phyloP scores from a whole-genome alignment of 306 rosid genomes.

The Medicago arabica region DNA sequence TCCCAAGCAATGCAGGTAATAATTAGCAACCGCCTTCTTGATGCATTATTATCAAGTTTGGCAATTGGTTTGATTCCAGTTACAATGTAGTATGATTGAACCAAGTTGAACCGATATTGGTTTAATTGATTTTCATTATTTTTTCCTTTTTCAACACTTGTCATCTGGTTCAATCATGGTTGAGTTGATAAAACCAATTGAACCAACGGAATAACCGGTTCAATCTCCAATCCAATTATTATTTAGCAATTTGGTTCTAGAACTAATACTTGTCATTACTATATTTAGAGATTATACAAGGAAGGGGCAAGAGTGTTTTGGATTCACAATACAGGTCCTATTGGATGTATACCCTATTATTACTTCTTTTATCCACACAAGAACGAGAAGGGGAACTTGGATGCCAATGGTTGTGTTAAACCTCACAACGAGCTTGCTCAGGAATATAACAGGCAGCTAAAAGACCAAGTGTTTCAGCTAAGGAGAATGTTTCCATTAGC shows the following conservation, averaged over 20 bases:
- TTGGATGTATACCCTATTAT: conserved; percentile 78
- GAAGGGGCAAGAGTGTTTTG: conserved; percentile 82
- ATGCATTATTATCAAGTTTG: neutral
- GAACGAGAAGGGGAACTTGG: conserved; percentile 51
- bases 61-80: neutral
- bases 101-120: neutral
- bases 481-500: conserved; percentile 60
- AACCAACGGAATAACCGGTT: neutral
- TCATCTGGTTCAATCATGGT: neutral
- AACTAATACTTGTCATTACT: conserved; percentile 26
- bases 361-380: conserved; percentile 55
- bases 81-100: neutral
- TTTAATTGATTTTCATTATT: neutral
- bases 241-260: neutral
- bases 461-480: conserved; percentile 49
- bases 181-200: neutral
- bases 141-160: no score
- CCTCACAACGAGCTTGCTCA: conserved; percentile 70
- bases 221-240: neutral
- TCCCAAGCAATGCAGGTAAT: conserved; percentile 65
- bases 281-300: conserved; percentile 67
- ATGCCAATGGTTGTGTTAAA: conserved; percentile 70
- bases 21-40: neutral
- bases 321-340: conserved; percentile 83
- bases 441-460: conserved; percentile 76